Evolutionary conservation across 257 asterid genomes (phyloP).

Genomic region (Handroanthus guayacan): DNA sequence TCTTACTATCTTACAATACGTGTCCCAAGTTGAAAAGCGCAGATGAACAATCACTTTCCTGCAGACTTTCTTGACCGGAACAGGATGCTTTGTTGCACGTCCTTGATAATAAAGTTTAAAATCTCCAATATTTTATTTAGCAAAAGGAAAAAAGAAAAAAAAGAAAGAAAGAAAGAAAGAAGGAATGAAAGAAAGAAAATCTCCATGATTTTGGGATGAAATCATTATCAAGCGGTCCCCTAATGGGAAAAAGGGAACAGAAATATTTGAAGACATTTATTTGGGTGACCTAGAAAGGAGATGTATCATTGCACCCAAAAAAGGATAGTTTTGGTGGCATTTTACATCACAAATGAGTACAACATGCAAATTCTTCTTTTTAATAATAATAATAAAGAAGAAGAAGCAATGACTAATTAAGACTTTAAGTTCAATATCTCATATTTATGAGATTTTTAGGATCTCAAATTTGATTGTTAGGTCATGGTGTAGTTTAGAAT

Average conservation of each 20-base stretch:
- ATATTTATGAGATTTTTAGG: too few relatives aligned
- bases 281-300: not conserved
- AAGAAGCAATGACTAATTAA: too few relatives aligned
- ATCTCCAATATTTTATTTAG: too few relatives aligned
- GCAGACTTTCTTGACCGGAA: conserved; percentile 16
- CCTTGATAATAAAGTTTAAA: not conserved
- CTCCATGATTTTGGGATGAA: conserved; percentile 27
- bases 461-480: too few relatives aligned
- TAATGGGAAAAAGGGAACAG: not conserved
- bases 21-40: not conserved
- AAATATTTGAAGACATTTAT: not conserved
- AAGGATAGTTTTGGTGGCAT: not conserved
- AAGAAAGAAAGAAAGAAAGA: too few relatives aligned
- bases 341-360: not conserved
- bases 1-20: too few relatives aligned
- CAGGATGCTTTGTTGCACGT: conserved; percentile 11
- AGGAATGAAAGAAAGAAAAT: not conserved
- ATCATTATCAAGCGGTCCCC: conserved; percentile 27
- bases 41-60: conserved; percentile 26
- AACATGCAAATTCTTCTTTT: not conserved
- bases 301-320: not conserved
- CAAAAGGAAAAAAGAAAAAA: too few relatives aligned
- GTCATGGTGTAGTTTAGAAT: too few relatives aligned
- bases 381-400: too few relatives aligned
- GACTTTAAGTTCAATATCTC: too few relatives aligned